Evolutionary conservation across 2,329 filamentous ascomycete genomes (phyloP), one percentile per base, ranked within the genome.

Genomic region (Westerdykella sp.): DNA sequence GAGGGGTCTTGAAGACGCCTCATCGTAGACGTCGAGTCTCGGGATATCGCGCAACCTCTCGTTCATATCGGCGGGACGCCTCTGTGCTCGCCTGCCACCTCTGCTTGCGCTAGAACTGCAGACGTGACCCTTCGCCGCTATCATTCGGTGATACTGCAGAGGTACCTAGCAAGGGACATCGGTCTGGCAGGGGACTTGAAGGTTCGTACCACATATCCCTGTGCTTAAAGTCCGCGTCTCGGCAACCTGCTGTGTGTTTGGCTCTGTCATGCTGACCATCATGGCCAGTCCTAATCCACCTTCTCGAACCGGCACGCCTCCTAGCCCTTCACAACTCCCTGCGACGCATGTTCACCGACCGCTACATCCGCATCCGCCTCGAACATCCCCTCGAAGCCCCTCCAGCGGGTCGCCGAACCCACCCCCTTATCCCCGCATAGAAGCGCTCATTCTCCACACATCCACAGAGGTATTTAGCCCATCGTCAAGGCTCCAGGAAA

Each of bases 141-240:
- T 60, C 59, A 49, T 51, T 59, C 50, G 46, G 60, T 58, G 50
- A 40, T 51, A 54, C 56, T 57, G 59, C 57, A 66, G 56, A 55
- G 46, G 46, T 44, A 43, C 46, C 56, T 54, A 49, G 49, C 53
- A 55, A 55, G 53, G 51, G 51, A 57, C 46, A 48, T 51, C 11
- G 9, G 25, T 28, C 25, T 9, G 25, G 25, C 25, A 28, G 25
- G 25, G 25, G 25, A 9, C 11, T 12, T 28, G 2, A 28, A 4
- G 51, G 62, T 66, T 63, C 53, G 62, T 66, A 59, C 61, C 43
- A 64, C 62, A 53, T 50, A 41, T 42, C 49, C 35, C 38, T 44
- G 47, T 41, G 55, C 51, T 53, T 55, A 52, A 51, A 53, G 42
- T 50, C 49, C 39, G 46, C 49, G 40, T 39, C 39, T 42, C 36